phyloP scores from a whole-genome alignment of 2,329 filamentous ascomycete species.

The Colletotrichum musae region DNA sequence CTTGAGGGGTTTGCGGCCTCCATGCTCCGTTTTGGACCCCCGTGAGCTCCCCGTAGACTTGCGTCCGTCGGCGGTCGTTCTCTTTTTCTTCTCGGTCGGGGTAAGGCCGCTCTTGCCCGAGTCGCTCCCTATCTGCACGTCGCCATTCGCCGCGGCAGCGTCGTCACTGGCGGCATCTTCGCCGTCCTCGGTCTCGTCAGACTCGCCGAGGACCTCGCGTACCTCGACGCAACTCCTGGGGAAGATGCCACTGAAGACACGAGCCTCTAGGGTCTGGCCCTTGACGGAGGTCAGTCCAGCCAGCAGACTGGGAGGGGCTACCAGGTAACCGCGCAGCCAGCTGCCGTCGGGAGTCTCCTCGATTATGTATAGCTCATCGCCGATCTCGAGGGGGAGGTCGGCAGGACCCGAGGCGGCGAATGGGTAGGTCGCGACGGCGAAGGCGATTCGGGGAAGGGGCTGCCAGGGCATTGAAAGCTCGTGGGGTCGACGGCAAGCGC shows the following conservation, averaged over 20 bases:
- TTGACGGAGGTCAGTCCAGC: slow-evolving; percentile 92
- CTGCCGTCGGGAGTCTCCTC: slow-evolving; percentile 93
- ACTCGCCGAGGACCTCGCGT: slow-evolving; percentile 88
- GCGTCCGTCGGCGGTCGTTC: slow-evolving; percentile 45
- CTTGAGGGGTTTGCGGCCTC: slow-evolving; percentile 43
- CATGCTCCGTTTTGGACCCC: slow-evolving; percentile 35
- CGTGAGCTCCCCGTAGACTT: slow-evolving; percentile 45
- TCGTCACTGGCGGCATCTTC: slow-evolving; percentile 50
- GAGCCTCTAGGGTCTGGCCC: slow-evolving; percentile 93
- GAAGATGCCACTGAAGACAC: slow-evolving; percentile 99
- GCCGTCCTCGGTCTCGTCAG: slow-evolving; percentile 66
- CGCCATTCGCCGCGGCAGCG: slow-evolving; percentile 22
- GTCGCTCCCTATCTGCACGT: slow-evolving; percentile 55
- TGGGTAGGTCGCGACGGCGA: slow-evolving; percentile 95
- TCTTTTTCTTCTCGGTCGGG: slow-evolving; percentile 54
- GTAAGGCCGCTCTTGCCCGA: slow-evolving; percentile 69
- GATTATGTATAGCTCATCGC: slow-evolving; percentile 98
- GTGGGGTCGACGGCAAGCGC: slow-evolving; percentile 23
- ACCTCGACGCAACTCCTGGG: slow-evolving; percentile 95
- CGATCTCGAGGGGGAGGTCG: slow-evolving; percentile 96
- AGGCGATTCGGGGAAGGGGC: slow-evolving; percentile 96
- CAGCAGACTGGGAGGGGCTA: slow-evolving; percentile 92
- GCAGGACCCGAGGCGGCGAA: slow-evolving; percentile 89
- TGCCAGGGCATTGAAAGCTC: slow-evolving; percentile 87
- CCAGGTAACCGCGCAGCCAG: slow-evolving; percentile 96